Evolutionary conservation across 2,329 filamentous ascomycete genomes (phyloP), one percentile per base, ranked within the genome.

Genomic region (Dothiorella sarmentorum): DNA sequence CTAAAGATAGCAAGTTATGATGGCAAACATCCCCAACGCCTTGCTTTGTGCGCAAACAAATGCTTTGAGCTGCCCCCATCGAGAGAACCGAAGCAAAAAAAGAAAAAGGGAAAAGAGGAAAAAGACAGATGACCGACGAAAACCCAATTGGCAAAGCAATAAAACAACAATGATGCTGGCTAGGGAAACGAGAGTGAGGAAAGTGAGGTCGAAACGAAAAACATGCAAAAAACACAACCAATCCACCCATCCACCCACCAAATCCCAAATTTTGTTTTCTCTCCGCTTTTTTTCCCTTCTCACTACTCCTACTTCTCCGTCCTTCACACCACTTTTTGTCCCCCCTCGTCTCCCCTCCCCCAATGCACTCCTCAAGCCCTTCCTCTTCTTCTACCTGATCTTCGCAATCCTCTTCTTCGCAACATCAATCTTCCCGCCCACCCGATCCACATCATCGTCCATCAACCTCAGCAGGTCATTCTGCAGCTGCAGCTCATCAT

Each of bases 381-480:
- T n/a, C n/a, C n/a, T n/a, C n/a, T n/a, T n/a, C n/a, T n/a, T n/a
- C n/a, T 37, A 74, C 11, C 66, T 68, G 52, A 91, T 85, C 76
- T 87, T 88, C 69, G 79, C 82, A 60, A 86, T 82, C 59, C 88
- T 81, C 66, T 85, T 85, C 76, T 88, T 90, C n/a, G 86, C 89
- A 61, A 92, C 83, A 61, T 81, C 79, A 59, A 92, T 74, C 80
- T 93, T 93, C 61, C 80, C 80, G 42, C 81, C 79, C 15, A 91
- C 77, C 5, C 86, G 77, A 42, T 86, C 84, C 2, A 82, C 81
- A 72, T 91, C 87, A 58, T 85, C 78, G 62, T 87, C 85, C 61
- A 91, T 69, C 63, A 84, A 72, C 11, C 84, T 81, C 27, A 94
- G 76, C 82, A 91, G 83, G 70, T 84, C 81, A 57, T 85, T 88